Percentiles rank a stretch among this genome's conserved stretches.
phyloP scores from a whole-genome alignment of 495 filamentous ascomycete genomes.

The Neohortaea acidophila region DNA sequence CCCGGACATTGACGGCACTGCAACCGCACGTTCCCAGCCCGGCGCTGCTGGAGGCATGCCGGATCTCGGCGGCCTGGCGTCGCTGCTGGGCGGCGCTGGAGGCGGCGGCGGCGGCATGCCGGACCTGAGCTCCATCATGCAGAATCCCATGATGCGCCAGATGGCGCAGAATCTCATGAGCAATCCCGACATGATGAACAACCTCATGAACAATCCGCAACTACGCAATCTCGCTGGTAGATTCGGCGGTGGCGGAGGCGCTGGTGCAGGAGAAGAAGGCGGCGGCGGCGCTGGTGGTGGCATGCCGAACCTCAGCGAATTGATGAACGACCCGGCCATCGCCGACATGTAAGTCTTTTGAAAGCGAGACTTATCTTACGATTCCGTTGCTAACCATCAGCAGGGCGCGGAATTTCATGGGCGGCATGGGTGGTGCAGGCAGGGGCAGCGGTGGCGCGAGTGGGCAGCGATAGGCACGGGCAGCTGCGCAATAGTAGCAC shows the following conservation, averaged over 20 bases:
- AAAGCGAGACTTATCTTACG: background rate
- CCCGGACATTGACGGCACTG: constrained; percentile 35
- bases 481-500: too few species aligned
- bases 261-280: constrained; percentile 31
- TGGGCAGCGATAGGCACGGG: too few species aligned
- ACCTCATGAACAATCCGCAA: constrained; percentile 86
- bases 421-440: constrained; percentile 18
- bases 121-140: constrained; percentile 74
- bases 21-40: constrained; percentile 28
- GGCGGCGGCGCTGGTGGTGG: constrained; percentile 47
- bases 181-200: constrained; percentile 79
- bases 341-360: constrained; percentile 68
- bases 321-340: constrained; percentile 86
- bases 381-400: background rate
- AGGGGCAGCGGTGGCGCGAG: constrained; percentile 11
- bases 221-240: constrained; percentile 65
- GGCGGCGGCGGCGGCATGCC: constrained; percentile 69
- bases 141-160: constrained; percentile 88
- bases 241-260: constrained; percentile 38
- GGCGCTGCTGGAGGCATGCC: constrained; percentile 57
- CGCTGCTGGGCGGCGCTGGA: constrained; percentile 52
- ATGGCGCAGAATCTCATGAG: constrained; percentile 96
- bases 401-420: constrained; percentile 29
- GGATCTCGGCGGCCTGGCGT: constrained; percentile 54
- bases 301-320: constrained; percentile 58